phyloP scores from a whole-genome alignment of 2,329 filamentous ascomycete species.

The Stemphylium lycopersici region DNA sequence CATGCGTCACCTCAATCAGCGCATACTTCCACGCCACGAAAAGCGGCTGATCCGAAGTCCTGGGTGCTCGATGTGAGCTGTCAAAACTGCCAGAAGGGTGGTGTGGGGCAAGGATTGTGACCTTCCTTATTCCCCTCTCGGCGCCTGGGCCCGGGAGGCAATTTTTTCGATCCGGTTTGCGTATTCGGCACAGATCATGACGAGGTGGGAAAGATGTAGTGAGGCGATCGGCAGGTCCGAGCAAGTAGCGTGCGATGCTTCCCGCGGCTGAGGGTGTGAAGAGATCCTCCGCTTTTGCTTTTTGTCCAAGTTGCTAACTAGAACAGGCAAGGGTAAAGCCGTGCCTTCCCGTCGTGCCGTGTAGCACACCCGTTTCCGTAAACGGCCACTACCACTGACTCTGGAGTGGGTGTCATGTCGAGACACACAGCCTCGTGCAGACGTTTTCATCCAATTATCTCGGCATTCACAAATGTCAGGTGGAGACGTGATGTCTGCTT shows the following conservation, averaged over 20 bases:
- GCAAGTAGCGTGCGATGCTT: neutral
- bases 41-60: constrained; percentile 1
- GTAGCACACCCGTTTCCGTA: neutral
- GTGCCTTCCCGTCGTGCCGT: neutral
- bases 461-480: neutral
- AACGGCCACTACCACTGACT: neutral
- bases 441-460: neutral
- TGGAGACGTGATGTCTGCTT: neutral
- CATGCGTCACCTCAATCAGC: neutral
- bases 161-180: neutral
- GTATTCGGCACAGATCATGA: neutral
- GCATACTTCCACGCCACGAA: constrained; percentile 4
- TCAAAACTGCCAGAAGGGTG: neutral
- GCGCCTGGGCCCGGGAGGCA: neutral
- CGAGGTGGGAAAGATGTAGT: neutral
- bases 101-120: constrained; percentile 4
- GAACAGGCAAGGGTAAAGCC: neutral
- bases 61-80: constrained; percentile 2
- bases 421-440: neutral
- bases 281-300: neutral
- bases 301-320: neutral
- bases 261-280: neutral
- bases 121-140: neutral
- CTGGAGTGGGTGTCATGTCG: neutral
- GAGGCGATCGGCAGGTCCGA: neutral